Base-by-base conservation (phyloP, 148 eudicot species). In the Silene uniflora region DNA sequence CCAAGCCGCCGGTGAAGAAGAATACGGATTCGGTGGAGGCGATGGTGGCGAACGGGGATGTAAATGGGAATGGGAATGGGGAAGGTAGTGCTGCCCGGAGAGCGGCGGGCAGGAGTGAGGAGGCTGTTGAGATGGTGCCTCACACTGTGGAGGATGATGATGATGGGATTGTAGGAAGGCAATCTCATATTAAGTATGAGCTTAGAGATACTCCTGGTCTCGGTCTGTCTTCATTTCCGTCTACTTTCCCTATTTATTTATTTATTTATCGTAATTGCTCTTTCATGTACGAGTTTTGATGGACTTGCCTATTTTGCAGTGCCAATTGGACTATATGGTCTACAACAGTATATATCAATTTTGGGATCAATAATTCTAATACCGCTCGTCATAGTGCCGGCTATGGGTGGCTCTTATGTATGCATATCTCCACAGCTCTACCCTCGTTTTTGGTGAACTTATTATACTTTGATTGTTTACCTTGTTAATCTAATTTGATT, bases 361-460 rank as follows among this genome's bases (percentile, higher is more conserved):
- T 78, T 92, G 89, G 97, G 97, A 71, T 95, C 98, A 13, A 79
- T 95, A 83, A 84, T 95, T 74, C 85, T 95, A 27, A 88, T 95
- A 39, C 98, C 98, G 1, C 93, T 95, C 6, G 97, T 95, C 68
- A 89, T 95, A 52, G 97, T 92, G 70, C 97, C 98, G 52, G 93
- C 96, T 65, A 95, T 95, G 98, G 98, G 97, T 73, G 98, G 98
- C 73, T 80, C 84, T 76, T 73, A 90, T 84, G 98, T 95, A 85
- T 92, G 98, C 77, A 75, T 77, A 68, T 72, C 73, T 61, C 77
- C 69, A 61, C 8, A 67, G 5, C n/a, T 72, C 10, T 56, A n/a
- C 18, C 18, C 46, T 54, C 23, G 21, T 24, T 6, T 62, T 18
- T 62, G 42, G 23, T 21, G 9, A 54, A 62, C 16, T 62, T 69